These are phyloP conservation scores for Xylaria sp. DNA, from an alignment of 2,329 filamentous ascomycete genomes.

Conservation along the genomic window DNA sequence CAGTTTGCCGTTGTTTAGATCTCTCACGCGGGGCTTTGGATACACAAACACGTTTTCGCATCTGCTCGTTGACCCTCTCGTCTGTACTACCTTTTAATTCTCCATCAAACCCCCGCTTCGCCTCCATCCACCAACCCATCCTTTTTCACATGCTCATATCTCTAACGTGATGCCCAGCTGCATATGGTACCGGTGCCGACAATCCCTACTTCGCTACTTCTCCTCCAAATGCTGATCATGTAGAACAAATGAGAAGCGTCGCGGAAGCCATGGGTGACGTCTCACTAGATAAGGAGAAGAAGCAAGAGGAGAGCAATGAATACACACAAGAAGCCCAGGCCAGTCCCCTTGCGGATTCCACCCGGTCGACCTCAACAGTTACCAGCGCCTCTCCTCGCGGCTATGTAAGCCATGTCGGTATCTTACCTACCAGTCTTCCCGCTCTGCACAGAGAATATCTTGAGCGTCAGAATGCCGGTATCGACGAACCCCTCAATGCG, in stretches of 20 bases:
- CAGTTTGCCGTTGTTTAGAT: slow-evolving; percentile 12
- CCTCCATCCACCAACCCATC: background rate
- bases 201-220: slow-evolving; percentile 58
- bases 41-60: slow-evolving; percentile 17
- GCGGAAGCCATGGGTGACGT: slow-evolving; percentile 61
- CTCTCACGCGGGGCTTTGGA: slow-evolving; percentile 1
- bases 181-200: slow-evolving; percentile 55
- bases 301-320: slow-evolving; percentile 33
- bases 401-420: slow-evolving; percentile 86
- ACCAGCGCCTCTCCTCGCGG: slow-evolving; percentile 62
- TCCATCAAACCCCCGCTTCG: background rate
- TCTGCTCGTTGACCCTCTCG: background rate
- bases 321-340: slow-evolving; percentile 51
- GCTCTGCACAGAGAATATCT: slow-evolving; percentile 92
- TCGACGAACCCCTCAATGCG: slow-evolving; percentile 57
- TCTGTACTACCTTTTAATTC: background rate
- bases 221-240: slow-evolving; percentile 60
- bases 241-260: slow-evolving; percentile 66
- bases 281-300: slow-evolving; percentile 35
- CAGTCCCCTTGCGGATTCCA: slow-evolving; percentile 66
- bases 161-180: slow-evolving; percentile 55
- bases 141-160: background rate
- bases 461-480: slow-evolving; percentile 72
- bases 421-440: slow-evolving; percentile 90
- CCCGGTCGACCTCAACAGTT: slow-evolving; percentile 64